These are phyloP conservation scores for Cucurbita pepo DNA, from an alignment of 306 rosid genomes.

Conservation along the genomic window DNA sequence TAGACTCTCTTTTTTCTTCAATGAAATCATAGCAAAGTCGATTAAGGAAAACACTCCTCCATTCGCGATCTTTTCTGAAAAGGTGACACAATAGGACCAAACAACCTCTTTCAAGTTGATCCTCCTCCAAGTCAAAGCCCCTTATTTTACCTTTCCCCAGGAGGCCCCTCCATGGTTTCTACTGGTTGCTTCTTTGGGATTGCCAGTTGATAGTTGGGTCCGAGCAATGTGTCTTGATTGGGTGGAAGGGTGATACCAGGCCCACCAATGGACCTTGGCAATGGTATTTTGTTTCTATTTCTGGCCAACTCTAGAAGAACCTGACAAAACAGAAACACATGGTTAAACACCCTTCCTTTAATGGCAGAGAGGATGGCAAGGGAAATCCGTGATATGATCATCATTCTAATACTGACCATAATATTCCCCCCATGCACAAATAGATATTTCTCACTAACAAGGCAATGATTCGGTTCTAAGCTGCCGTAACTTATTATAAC, in stretches of 20 bases:
- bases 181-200: slow-evolving; percentile 55
- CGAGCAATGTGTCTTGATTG: slow-evolving; percentile 60
- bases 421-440: neutral
- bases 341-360: neutral
- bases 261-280: slow-evolving; percentile 51
- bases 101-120: too few relatives aligned
- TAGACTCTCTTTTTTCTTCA: too few relatives aligned
- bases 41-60: too few relatives aligned
- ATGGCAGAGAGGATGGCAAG: neutral
- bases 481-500: neutral
- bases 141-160: too few relatives aligned
- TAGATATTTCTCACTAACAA: neutral
- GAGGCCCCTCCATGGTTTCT: slow-evolving; percentile 30
- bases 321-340: slow-evolving; percentile 13
- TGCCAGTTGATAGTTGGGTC: slow-evolving; percentile 68
- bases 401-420: neutral
- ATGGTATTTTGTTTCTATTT: slow-evolving; percentile 61
- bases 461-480: neutral
- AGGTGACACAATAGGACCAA: too few relatives aligned
- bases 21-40: too few relatives aligned
- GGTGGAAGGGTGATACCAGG: slow-evolving; percentile 66
- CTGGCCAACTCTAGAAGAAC: slow-evolving; percentile 69
- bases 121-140: too few relatives aligned
- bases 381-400: neutral
- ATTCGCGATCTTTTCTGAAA: too few relatives aligned